A percentile compares a stretch with the other conserved stretches of the same genome.
Evolutionary conservation across 768 basidiomycete genomes (phyloP).

Genomic region (Tulasnella sp.): DNA sequence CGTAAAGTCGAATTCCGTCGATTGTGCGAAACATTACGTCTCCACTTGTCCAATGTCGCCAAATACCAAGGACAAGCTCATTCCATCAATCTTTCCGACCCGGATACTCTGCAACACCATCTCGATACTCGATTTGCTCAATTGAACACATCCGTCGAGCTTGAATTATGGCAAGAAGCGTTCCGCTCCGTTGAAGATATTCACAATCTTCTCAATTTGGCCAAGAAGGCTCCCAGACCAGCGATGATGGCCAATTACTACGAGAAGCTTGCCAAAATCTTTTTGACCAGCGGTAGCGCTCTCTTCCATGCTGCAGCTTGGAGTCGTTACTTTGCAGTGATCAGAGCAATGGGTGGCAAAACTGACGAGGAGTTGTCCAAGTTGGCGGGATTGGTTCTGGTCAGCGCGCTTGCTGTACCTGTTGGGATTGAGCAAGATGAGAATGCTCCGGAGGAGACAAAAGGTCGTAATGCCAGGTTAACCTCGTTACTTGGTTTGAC

Average conservation of each 20-base stretch:
- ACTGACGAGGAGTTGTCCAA: constrained; percentile 64
- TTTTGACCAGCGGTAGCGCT: constrained; percentile 87
- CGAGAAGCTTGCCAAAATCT: constrained; percentile 93
- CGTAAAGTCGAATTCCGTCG: constrained; percentile 96
- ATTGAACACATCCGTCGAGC: constrained; percentile 89
- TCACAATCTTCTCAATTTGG: constrained; percentile 85
- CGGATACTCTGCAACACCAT: constrained; percentile 88
- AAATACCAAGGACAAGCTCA: constrained; percentile 92
- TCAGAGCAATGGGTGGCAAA: constrained; percentile 58
- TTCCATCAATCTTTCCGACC: constrained; percentile 88
- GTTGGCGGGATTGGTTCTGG: constrained; percentile 81
- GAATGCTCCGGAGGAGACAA: constrained; percentile 36
- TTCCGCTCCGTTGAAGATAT: constrained; percentile 98
- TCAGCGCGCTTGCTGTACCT: constrained; percentile 87
- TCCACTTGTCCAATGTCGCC: constrained; percentile 86
- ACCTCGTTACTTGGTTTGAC: constrained; percentile 74
- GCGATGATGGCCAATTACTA: constrained; percentile 99
- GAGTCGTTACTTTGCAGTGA: constrained; percentile 68
- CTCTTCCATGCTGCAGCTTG: constrained; percentile 95
- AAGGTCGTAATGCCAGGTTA: constrained; percentile 61
- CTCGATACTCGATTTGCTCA: constrained; percentile 96
- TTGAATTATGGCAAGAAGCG: constrained; percentile 98
- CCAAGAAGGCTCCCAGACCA: constrained; percentile 83
- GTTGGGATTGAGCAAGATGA: constrained; percentile 45
- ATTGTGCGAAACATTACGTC: constrained; percentile 87